Evolutionary conservation across 148 eudicot species (phyloP).

Genomic region (Dianthus caryophyllus): DNA sequence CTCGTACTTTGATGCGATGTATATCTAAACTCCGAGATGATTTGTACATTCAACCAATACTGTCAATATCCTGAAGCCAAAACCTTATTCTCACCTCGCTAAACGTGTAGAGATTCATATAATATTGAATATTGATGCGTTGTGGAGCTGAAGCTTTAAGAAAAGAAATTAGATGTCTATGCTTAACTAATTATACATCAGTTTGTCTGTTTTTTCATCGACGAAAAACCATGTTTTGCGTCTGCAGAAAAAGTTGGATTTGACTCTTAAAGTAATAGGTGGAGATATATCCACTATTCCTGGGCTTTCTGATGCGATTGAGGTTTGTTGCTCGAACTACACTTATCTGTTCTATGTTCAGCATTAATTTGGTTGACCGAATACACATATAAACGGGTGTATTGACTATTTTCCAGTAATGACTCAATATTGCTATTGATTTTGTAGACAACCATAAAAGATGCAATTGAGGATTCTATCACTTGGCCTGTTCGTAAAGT

Average conservation of each 20-base stretch:
- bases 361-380: not conserved
- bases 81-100: too few species aligned
- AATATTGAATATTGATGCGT: too few species aligned
- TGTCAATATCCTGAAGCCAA: too few species aligned
- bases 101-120: too few species aligned
- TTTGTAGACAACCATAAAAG: constrained; percentile 69
- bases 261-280: constrained; percentile 87
- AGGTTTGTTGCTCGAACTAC: constrained; percentile 45
- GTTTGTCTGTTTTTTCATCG: not conserved
- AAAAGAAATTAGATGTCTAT: too few species aligned
- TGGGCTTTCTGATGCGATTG: constrained; percentile 90
- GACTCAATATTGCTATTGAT: not conserved
- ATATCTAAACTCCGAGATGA: too few species aligned
- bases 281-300: constrained; percentile 92
- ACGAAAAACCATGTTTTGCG: constrained; percentile 9
- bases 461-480: constrained; percentile 96
- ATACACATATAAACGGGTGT: not conserved
- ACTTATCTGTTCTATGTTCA: not conserved
- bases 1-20: too few species aligned
- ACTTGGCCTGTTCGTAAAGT: constrained; percentile 97
- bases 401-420: not conserved
- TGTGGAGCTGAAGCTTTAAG: too few species aligned
- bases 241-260: constrained; percentile 90
- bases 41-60: too few species aligned
- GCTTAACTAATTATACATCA: not conserved